Evolutionary conservation across 768 basidiomycete species (phyloP).

Genomic region (Fomitopsis pulvina): DNA sequence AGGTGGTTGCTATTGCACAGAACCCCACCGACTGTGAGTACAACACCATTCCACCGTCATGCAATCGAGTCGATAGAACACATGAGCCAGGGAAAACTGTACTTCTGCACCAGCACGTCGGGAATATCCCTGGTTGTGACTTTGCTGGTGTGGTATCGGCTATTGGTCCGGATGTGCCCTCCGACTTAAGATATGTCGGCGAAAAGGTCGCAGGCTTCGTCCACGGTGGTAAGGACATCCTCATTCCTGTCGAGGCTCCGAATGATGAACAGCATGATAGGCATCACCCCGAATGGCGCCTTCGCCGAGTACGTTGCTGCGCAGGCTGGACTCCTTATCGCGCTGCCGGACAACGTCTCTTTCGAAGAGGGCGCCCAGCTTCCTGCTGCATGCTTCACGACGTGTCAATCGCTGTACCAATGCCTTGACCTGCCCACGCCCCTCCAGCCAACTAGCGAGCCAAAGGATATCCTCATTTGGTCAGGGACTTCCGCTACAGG

Average conservation of each 20-base stretch:
- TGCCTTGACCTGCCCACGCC: conserved; percentile 14
- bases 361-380: conserved; percentile 16
- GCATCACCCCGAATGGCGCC: conserved; percentile 13
- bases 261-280: neutral
- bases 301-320: conserved; percentile 23
- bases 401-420: conserved; percentile 14
- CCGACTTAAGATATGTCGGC: conserved; percentile 8
- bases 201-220: conserved; percentile 22
- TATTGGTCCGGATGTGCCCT: conserved; percentile 8
- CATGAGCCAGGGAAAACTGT: conserved; percentile 1
- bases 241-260: neutral
- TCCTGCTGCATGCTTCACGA: conserved; percentile 10
- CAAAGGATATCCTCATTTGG: conserved; percentile 11
- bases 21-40: conserved; percentile 9
- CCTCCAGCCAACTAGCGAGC: neutral
- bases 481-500: conserved; percentile 29
- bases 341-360: conserved; percentile 9
- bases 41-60: neutral
- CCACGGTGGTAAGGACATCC: conserved; percentile 18
- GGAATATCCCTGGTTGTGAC: conserved; percentile 6
- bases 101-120: neutral
- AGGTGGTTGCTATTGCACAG: neutral
- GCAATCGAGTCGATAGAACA: neutral
- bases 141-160: conserved; percentile 7
- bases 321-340: conserved; percentile 14